A percentile compares a stretch with the other conserved stretches of the same genome.
Conservation (phyloP, 202 grass and related monocot genomes). For the Schoenoplectus tabernaemontani region DNA sequence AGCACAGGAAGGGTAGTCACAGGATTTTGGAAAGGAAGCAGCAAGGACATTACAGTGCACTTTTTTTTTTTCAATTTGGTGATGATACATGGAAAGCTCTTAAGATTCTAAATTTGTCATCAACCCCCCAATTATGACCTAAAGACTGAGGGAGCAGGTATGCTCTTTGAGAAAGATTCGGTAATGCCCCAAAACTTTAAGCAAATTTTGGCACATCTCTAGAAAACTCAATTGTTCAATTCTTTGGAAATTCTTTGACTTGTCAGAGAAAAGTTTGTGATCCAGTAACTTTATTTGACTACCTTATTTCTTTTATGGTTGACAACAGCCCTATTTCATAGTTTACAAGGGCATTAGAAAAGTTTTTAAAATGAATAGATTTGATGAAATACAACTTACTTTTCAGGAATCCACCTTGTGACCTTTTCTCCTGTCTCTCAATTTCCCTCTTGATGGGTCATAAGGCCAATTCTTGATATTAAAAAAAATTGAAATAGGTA, state of each 20-base stretch:
- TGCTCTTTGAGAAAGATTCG: too few relatives aligned
- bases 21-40: too few relatives aligned
- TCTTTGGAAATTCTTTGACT: background rate
- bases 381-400: slow-evolving; percentile 33
- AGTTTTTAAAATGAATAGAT: background rate
- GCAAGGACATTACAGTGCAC: too few relatives aligned
- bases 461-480: slow-evolving; percentile 55
- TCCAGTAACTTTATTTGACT: background rate
- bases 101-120: too few relatives aligned
- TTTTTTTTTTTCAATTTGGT: too few relatives aligned
- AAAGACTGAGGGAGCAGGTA: too few relatives aligned
- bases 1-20: too few relatives aligned
- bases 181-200: background rate
- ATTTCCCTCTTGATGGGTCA: slow-evolving; percentile 63
- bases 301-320: background rate
- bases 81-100: too few relatives aligned
- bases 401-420: slow-evolving; percentile 93
- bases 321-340: background rate
- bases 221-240: background rate
- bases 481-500: background rate
- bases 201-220: background rate
- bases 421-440: slow-evolving; percentile 87
- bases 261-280: background rate
- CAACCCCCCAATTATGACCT: too few relatives aligned
- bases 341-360: background rate